Percentiles rank a stretch among this genome's conserved stretches.
These are phyloP conservation scores for Phalaenopsis equestris DNA, from an alignment of 106 monocot species.

Conservation along the genomic window DNA sequence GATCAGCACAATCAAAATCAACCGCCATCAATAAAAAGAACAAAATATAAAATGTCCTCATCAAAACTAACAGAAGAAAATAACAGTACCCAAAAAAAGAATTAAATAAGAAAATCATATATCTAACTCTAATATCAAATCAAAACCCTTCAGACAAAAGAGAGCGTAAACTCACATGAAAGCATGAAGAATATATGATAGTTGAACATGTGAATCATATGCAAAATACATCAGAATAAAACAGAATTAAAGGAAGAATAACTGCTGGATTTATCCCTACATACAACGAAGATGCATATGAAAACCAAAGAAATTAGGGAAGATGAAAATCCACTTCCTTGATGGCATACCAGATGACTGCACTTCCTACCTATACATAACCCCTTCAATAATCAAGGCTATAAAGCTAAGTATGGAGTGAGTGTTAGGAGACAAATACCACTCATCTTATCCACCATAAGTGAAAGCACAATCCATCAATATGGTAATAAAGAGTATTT, in stretches of 20 bases:
- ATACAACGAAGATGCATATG: too few species aligned
- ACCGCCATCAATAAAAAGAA: background rate
- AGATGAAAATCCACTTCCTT: too few species aligned
- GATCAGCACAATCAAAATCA: background rate
- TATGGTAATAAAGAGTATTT: too few species aligned
- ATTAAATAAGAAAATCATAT: background rate
- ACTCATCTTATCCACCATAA: too few species aligned
- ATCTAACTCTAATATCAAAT: background rate
- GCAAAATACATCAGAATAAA: background rate
- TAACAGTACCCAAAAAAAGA: background rate
- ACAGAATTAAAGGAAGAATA: background rate
- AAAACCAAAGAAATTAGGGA: too few species aligned
- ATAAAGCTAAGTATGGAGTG: too few species aligned
- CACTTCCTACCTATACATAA: too few species aligned
- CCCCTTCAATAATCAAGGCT: too few species aligned
- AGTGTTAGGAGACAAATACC: too few species aligned
- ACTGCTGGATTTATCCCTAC: too few species aligned
- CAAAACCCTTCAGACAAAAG: background rate
- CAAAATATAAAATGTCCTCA: background rate
- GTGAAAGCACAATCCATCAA: too few species aligned
- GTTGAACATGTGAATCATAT: background rate
- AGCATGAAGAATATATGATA: background rate
- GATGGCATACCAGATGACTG: too few species aligned
- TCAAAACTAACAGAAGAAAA: background rate
- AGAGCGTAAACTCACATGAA: background rate